Evolutionary conservation across 148 eudicot species (phyloP).

Genomic region (Fagopyrum tataricum): DNA sequence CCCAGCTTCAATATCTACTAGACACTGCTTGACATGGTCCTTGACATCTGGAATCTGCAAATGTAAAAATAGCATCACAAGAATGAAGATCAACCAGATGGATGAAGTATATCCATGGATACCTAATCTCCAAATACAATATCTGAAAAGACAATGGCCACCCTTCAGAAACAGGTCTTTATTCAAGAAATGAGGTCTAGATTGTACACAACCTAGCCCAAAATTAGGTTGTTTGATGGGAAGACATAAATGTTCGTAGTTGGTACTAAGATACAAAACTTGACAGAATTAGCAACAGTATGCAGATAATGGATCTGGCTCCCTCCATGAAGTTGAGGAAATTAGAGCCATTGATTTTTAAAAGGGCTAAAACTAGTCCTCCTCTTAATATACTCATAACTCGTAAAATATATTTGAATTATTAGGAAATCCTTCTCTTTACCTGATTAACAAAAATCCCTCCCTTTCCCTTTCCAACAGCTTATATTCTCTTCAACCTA

Average conservation of each 20-base stretch:
- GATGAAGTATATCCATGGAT: neutral
- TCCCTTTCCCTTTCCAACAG: too few relatives aligned
- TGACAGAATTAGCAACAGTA: neutral
- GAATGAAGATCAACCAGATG: neutral
- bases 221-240: neutral
- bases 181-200: neutral
- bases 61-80: neutral
- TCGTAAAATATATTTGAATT: too few relatives aligned
- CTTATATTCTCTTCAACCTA: too few relatives aligned
- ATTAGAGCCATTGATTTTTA: too few relatives aligned
- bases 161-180: neutral
- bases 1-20: slow-evolving; percentile 4
- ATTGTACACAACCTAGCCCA: neutral
- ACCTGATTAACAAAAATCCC: too few relatives aligned
- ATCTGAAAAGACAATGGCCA: neutral
- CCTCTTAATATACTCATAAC: too few relatives aligned
- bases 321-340: too few relatives aligned
- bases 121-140: neutral
- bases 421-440: too few relatives aligned
- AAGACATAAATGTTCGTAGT: neutral
- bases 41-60: slow-evolving; percentile 6
- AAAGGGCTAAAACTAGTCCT: too few relatives aligned
- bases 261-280: neutral
- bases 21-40: slow-evolving; percentile 8
- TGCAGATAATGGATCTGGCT: neutral